A percentile compares a stretch with the other conserved stretches of the same genome.
Conservation (phyloP, 441 rosid species). For the Eruca vesicaria region DNA sequence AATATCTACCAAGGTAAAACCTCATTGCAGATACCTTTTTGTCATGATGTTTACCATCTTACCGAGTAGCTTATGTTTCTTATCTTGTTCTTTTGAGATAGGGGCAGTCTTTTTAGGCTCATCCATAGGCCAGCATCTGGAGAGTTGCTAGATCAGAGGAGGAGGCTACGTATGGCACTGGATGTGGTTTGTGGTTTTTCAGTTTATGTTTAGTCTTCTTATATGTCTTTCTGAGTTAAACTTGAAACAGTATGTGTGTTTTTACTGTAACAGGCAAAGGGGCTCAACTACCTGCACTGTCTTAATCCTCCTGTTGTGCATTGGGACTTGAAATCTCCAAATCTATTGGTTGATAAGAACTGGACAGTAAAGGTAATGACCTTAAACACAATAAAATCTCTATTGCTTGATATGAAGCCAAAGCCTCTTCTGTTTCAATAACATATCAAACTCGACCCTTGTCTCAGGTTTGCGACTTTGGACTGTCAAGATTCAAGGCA, state of each 20-base stretch:
- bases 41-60: not conserved
- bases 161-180: constrained; percentile 85
- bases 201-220: not conserved
- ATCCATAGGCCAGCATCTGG: constrained; percentile 88
- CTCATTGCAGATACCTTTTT: not conserved
- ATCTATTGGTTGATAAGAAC: constrained; percentile 90
- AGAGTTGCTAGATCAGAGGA: constrained; percentile 84
- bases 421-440: not conserved
- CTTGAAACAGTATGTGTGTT: not conserved
- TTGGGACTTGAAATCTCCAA: constrained; percentile 98
- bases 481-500: constrained; percentile 92
- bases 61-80: constrained; percentile 16
- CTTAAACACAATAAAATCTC: not conserved
- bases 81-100: constrained; percentile 31
- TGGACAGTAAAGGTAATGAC: constrained; percentile 85
- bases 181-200: constrained; percentile 71
- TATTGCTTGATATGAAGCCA: not conserved
- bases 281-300: constrained; percentile 92
- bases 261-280: constrained; percentile 76
- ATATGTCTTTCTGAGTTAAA: not conserved
- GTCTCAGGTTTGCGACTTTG: constrained; percentile 89
- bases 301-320: constrained; percentile 90
- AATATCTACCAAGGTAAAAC: constrained; percentile 82
- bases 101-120: constrained; percentile 93
- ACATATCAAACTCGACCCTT: constrained; percentile 3